Base-by-base conservation (phyloP, 31 red algal species). In the Asparagopsis taxiformis region DNA sequence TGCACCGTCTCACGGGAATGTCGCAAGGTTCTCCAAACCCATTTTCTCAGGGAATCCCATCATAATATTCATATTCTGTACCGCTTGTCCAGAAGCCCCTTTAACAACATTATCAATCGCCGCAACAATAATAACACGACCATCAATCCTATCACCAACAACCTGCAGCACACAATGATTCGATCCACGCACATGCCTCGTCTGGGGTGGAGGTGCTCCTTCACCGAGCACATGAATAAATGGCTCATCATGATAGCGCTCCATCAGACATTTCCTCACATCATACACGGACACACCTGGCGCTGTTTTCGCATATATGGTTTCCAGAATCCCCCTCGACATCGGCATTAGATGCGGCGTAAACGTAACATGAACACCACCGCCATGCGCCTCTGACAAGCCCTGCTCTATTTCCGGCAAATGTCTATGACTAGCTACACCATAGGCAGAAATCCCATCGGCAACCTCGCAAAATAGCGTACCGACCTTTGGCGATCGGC, bases 31-130 rank as follows among this genome's bases (percentile, higher is more conserved):
- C 31, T 75, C 53, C 31, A 99, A 62, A 1, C 87, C 90, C 56
- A 63, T 88, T 11, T 35, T 74, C 52, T 94, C 91, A 62, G 87
- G 87, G 38, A 94, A 41, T 21, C 80, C 91, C 43, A 85, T 66
- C 92, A 99, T 94, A 32, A 99, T 72, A 69, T 99, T 99, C 79
- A 99, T 88, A 52, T 94, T 94, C 52, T 99, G 96, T 46, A 99
- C 43, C 11, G 96, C 96, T 60, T 99, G 96, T 23, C 96, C 96
- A 52, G 68, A 71, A 25, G 96, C 91, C 7, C 96, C 96, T 75
- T 99, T 99, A 62, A 99, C 96, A 1, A 99, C 65, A 75, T 99
- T 99, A 56, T 99, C 96, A 60, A 94, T 69, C 3, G 68, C 88
- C 16, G 64, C 62, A 34, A 94, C 62, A 36, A 99, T 61, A 31